Conservation (phyloP, 164 flowering plant genomes). For the Aristolochia contorta region DNA sequence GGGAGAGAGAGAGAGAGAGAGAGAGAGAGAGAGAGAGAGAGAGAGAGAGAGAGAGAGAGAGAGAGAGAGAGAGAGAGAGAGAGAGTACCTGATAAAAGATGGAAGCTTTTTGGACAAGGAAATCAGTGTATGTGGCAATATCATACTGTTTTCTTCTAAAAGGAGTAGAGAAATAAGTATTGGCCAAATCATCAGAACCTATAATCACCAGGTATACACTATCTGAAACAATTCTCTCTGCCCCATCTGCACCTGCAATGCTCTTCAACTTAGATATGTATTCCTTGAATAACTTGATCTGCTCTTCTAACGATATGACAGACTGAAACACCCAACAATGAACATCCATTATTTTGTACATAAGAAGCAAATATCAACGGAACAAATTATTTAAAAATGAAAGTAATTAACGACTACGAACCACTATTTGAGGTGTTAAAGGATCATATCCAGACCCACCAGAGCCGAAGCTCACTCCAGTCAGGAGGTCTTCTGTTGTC, state of each 20-base stretch:
- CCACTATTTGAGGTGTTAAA: neutral
- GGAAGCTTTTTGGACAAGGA: conserved; percentile 7
- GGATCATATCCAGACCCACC: conserved; percentile 8
- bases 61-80: no score
- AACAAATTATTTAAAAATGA: neutral
- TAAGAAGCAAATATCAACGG: neutral
- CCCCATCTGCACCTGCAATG: conserved; percentile 5
- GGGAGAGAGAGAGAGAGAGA: no score
- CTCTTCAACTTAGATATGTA: conserved; percentile 4
- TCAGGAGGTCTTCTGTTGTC: conserved; percentile 2
- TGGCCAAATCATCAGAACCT: conserved; percentile 8
- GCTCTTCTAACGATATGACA: neutral
- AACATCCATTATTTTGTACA: neutral
- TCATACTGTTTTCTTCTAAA: conserved; percentile 1
- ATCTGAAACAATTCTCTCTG: neutral
- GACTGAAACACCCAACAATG: neutral
- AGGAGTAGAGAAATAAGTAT: conserved; percentile 4
- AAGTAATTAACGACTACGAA: neutral
- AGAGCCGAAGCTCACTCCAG: conserved; percentile 12
- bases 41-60: no score
- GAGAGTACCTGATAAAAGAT: conserved; percentile 1
- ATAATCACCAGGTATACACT: neutral
- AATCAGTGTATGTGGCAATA: conserved; percentile 17
- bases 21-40: no score
- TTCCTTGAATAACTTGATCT: conserved; percentile 2